These are phyloP conservation scores for Ceratocystis lukuohia DNA, from an alignment of 2,329 filamentous ascomycete genomes.

Conservation along the genomic window DNA sequence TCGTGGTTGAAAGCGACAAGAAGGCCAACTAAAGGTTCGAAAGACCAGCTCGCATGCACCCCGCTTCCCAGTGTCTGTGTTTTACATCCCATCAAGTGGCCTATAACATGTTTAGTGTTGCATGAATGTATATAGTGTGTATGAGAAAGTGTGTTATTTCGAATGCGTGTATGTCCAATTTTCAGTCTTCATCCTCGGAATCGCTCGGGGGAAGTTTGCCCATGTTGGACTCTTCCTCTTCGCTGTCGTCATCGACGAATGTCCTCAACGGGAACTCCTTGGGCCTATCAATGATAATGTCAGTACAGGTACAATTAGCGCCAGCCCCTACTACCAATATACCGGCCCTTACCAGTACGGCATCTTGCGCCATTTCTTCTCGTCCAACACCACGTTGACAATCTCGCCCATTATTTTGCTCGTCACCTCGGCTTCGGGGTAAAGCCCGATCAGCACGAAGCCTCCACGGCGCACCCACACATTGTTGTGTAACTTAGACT, in stretches of 20 bases:
- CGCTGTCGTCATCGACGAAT: conserved; percentile 29
- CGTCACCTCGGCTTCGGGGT: conserved; percentile 49
- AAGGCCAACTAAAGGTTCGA: conserved; percentile 25
- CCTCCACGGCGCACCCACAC: conserved; percentile 88
- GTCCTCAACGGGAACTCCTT: conserved; percentile 56
- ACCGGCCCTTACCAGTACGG: conserved; percentile 55
- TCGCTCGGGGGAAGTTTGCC: conserved; percentile 77
- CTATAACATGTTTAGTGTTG: background rate
- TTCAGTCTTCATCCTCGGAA: conserved; percentile 50
- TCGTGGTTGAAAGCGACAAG: conserved; percentile 20
- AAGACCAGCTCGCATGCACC: background rate
- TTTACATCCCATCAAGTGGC: background rate
- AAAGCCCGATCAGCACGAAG: conserved; percentile 68
- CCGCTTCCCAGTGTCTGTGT: background rate
- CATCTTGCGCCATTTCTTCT: conserved; percentile 83
- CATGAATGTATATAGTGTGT: background rate
- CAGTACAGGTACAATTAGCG: background rate
- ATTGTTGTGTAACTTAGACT: conserved; percentile 73
- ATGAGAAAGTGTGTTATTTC: background rate
- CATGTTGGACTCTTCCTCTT: conserved; percentile 64
- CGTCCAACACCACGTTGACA: conserved; percentile 80
- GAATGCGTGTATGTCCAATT: background rate
- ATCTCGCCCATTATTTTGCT: conserved; percentile 82
- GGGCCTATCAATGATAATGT: conserved; percentile 30
- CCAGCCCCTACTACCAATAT: background rate